These are phyloP conservation scores for Amaranthus palmeri DNA, from an alignment of 148 eudicot genomes.

Conservation along the genomic window DNA sequence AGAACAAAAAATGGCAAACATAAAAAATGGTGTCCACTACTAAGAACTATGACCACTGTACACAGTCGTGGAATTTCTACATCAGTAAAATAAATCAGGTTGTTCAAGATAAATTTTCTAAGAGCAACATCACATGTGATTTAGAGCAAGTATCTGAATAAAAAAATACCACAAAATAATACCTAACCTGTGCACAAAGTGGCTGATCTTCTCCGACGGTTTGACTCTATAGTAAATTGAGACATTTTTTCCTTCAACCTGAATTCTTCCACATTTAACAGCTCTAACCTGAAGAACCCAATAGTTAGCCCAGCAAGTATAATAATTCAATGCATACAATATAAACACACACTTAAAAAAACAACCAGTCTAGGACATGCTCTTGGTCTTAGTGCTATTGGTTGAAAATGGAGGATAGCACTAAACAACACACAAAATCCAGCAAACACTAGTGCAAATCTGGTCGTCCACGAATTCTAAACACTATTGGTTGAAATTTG, in stretches of 20 bases:
- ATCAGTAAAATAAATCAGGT: not conserved
- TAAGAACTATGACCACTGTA: not conserved
- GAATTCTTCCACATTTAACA: conserved; percentile 88
- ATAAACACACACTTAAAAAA: not conserved
- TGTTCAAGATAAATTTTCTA: not conserved
- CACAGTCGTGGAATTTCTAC: not conserved
- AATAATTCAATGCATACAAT: not conserved
- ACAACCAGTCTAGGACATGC: too few relatives aligned
- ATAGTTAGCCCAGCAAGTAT: conserved; percentile 11
- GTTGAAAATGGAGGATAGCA: too few relatives aligned
- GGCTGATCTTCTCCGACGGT: conserved; percentile 87
- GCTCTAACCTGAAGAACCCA: conserved; percentile 61
- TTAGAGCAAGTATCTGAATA: not conserved
- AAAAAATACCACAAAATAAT: conserved; percentile 1
- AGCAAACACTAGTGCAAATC: too few relatives aligned
- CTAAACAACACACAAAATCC: too few relatives aligned
- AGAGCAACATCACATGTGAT: not conserved
- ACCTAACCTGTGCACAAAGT: conserved; percentile 79
- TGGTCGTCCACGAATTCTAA: too few relatives aligned
- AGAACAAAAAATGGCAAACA: not conserved
- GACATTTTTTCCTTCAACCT: conserved; percentile 81
- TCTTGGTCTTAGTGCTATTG: too few relatives aligned
- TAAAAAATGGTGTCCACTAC: not conserved
- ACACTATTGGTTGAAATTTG: too few relatives aligned
- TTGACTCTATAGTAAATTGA: conserved; percentile 62